Evolutionary conservation across 2,329 filamentous ascomycete species (phyloP).

Genomic region (Trichoderma hamatum): DNA sequence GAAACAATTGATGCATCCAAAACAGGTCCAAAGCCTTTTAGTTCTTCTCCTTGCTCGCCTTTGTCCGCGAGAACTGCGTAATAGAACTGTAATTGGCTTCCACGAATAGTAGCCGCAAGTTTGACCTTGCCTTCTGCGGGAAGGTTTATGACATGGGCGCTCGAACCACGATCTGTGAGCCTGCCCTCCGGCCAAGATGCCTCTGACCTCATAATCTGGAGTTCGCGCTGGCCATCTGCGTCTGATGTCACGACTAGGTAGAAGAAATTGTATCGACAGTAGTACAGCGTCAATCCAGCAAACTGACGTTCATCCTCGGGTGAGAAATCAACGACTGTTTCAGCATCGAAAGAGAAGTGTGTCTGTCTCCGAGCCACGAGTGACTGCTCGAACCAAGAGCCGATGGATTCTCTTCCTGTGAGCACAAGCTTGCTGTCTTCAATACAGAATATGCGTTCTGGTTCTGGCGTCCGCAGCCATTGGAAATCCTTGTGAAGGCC

Average conservation of each 20-base stretch:
- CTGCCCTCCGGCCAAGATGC: constrained; percentile 57
- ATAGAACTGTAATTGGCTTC: constrained; percentile 57
- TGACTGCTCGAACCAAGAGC: constrained; percentile 62
- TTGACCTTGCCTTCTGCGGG: constrained; percentile 58
- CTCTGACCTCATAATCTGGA: constrained; percentile 60
- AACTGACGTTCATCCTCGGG: constrained; percentile 63
- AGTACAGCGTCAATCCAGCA: constrained; percentile 64
- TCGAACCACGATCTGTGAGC: constrained; percentile 47
- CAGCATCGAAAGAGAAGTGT: constrained; percentile 64
- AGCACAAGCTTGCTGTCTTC: constrained; percentile 49
- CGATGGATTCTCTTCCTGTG: constrained; percentile 55
- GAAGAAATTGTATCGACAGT: constrained; percentile 67
- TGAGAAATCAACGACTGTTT: constrained; percentile 56
- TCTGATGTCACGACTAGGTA: constrained; percentile 61
- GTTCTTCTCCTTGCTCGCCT: constrained; percentile 28
- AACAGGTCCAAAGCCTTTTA: constrained; percentile 56
- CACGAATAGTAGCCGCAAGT: constrained; percentile 56
- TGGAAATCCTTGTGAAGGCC: constrained; percentile 57
- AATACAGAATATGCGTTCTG: constrained; percentile 54
- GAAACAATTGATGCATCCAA: constrained; percentile 62
- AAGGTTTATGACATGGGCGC: constrained; percentile 37
- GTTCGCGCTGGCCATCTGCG: constrained; percentile 58
- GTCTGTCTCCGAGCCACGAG: constrained; percentile 58
- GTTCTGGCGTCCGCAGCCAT: constrained; percentile 59
- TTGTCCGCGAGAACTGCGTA: constrained; percentile 50